Evolutionary conservation across 306 rosid genomes (phyloP), one percentile per base, ranked within the genome.

Genomic region (Elaeagnus macrophylla): DNA sequence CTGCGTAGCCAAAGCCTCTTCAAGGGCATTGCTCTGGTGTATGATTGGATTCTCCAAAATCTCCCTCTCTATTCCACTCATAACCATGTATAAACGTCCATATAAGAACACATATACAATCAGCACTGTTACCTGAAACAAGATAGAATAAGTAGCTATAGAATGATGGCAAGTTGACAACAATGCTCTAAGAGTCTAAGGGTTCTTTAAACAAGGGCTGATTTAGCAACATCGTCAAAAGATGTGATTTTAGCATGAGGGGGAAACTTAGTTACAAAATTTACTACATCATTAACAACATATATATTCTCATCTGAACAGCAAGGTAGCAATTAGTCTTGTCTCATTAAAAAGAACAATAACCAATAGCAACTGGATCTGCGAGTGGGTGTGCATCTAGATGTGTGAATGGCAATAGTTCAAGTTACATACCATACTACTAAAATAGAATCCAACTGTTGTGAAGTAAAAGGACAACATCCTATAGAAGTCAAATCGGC

Each of bases 391-490:
- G 10, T 25, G 12, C 49, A 62, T 9, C 3, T 14, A 15, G 25
- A 51, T 35, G 8, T 15, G 36, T 10, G 4, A 62, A 14, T 16
- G 16, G 53, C 32, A 25, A 18, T 10, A 13, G 6, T 51, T 57
- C 45, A n/a, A 46, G n/a, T 36, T 7, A 44, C 71, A 68, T 85
- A 91, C 95, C 96, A 91, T 84, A 77, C 86, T 81, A 53, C 88
- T 91, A 79, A 91, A 91, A 71, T 91, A 91, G 96, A 91, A 87
- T 63, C 99, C 99, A 64, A 91, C 94, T 62, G 99, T 87, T 43
- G 99, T 87, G 82, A 91, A 87, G 85, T 91, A 91, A 83, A 87
- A 91, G 0, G 99, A 91, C 69, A 91, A 54, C 96, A 87, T 91
- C 62, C 99, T 82, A 57, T 52, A 91, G 89, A 91, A 91, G 69